Evolutionary conservation across 805 yeast species (phyloP), one percentile per base, ranked within the genome.

Genomic region (Candida argentea): DNA sequence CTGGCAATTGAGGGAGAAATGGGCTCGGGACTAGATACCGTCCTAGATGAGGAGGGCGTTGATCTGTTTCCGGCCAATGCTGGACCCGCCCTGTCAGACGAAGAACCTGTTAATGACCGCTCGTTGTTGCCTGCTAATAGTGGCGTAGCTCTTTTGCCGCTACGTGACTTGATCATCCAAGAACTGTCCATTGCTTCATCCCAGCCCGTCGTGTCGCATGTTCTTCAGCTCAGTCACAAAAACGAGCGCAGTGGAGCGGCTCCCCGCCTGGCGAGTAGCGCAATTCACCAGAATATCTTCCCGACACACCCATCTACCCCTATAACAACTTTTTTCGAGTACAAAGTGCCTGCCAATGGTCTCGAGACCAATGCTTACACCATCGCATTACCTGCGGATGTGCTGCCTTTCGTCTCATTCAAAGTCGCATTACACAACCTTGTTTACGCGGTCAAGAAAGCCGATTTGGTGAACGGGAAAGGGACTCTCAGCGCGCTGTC

Each of bases 321-420:
- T 5, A 38, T 48, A 6, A 33, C 50, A 6, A 46, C 57, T n/a
- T 40, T 60, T 27, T 55, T 59, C 34, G 63, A 61, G 21, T 61
- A 57, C 38, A 45, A 44, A 27, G 50, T 61, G 29, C 54, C 55
- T 8, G 46, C 64, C 2, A 52, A 51, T 30, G 68, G 68, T 3
- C 58, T 48, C 34, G 47, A 61, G n/a, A 35, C 51, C 17, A 62
- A 57, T 33, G 44, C 64, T 2, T 60, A 57, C 37, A 42, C 64
- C 3, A 20, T 61, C 6, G 34, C 55, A 3, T 53, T 61, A 26
- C 66, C 67, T 8, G 48, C 48, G 7, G 65, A 59, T 23, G 31
- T 57, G 10, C 43, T 55, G 30, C 49, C 66, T 4, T 43, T 46
- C 22, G 46, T 58, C 4, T 43, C 55, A 6, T 42, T 61, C 32